Conservation (phyloP, 208 protist genomes). For the Crithidia bombi region DNA sequence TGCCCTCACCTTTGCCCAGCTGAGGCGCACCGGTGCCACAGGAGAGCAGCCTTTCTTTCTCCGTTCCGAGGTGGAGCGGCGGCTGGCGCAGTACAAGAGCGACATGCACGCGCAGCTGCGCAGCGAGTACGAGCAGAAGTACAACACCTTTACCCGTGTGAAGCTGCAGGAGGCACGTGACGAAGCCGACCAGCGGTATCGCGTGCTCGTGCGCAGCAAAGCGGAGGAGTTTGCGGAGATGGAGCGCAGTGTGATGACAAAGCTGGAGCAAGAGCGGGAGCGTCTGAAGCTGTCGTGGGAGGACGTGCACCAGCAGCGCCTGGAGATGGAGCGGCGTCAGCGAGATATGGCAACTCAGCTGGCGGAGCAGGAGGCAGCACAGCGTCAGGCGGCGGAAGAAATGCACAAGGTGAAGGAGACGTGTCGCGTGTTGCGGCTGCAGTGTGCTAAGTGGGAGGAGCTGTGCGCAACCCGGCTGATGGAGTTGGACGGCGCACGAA, state of each 20-base stretch:
- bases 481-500: conserved; percentile 67
- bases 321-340: conserved; percentile 60
- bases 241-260: conserved; percentile 53
- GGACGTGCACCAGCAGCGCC: conserved; percentile 69
- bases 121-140: conserved; percentile 73
- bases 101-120: conserved; percentile 79
- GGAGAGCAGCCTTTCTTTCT: conserved; percentile 54
- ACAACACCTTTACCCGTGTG: conserved; percentile 64
- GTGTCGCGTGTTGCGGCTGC: conserved; percentile 49
- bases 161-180: conserved; percentile 63
- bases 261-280: conserved; percentile 69
- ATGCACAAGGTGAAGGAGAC: conserved; percentile 47
- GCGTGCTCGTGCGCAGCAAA: conserved; percentile 56
- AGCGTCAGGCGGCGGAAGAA: conserved; percentile 29
- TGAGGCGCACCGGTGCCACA: conserved; percentile 33
- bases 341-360: conserved; percentile 44
- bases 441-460: conserved; percentile 77
- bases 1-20: conserved; percentile 74
- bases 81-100: conserved; percentile 68
- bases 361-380: conserved; percentile 47
- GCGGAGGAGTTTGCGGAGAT: conserved; percentile 67
- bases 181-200: conserved; percentile 59
- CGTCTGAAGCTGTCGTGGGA: conserved; percentile 62
- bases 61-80: conserved; percentile 75
- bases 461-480: conserved; percentile 71